A percentile compares a stretch with the other conserved stretches of the same genome.
Conservation (phyloP, 768 basidiomycete genomes). For the Kondoa subrosea region DNA sequence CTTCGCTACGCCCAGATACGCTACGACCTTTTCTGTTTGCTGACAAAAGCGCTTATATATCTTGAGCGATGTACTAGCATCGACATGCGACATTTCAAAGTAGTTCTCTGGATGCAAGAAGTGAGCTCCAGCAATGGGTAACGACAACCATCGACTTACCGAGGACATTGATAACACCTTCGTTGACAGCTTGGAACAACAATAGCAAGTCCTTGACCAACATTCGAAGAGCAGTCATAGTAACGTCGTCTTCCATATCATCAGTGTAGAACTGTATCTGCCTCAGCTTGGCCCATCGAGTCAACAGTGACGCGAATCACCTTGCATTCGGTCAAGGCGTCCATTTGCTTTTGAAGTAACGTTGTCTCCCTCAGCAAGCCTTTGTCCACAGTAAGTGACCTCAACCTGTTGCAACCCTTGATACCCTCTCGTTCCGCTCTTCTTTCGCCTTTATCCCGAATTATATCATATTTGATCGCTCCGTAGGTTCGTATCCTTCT, state of each 20-base stretch:
- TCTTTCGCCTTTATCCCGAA: slow-evolving; percentile 79
- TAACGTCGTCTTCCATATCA: slow-evolving; percentile 79
- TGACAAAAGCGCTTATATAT: slow-evolving; percentile 90
- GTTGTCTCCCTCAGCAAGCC: slow-evolving; percentile 82
- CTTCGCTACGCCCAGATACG: slow-evolving; percentile 77
- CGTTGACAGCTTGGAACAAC: slow-evolving; percentile 88
- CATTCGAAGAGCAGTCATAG: slow-evolving; percentile 73
- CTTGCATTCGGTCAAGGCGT: slow-evolving; percentile 67
- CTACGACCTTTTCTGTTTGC: slow-evolving; percentile 75
- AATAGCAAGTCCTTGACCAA: slow-evolving; percentile 90
- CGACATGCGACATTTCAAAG: slow-evolving; percentile 93
- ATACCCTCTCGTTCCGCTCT: slow-evolving; percentile 49
- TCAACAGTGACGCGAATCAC: slow-evolving; percentile 36
- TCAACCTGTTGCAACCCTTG: slow-evolving; percentile 54
- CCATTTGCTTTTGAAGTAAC: slow-evolving; percentile 76
- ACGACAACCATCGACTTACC: slow-evolving; percentile 32
- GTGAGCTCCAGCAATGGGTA: slow-evolving; percentile 4
- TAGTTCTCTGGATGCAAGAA: slow-evolving; percentile 54
- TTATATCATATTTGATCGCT: slow-evolving; percentile 82
- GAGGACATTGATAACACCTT: slow-evolving; percentile 53
- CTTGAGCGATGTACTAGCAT: slow-evolving; percentile 62
- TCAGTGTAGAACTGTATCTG: slow-evolving; percentile 68
- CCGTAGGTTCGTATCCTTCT: slow-evolving; percentile 69
- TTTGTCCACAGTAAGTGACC: slow-evolving; percentile 87
- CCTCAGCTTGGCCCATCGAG: background rate